These are phyloP conservation scores for Vitis labrusca DNA, from an alignment of 164 flowering plant species.

Conservation along the genomic window DNA sequence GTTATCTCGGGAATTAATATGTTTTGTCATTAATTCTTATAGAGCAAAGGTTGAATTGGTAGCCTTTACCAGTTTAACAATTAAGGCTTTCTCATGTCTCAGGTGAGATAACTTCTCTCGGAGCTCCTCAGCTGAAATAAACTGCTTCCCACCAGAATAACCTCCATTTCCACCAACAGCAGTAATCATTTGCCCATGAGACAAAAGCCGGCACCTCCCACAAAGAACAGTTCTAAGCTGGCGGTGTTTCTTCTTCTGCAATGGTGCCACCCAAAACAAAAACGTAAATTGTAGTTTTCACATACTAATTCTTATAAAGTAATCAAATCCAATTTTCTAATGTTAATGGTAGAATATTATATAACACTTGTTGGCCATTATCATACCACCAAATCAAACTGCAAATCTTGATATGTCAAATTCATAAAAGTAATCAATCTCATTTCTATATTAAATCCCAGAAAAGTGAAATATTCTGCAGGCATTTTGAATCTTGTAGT, in stretches of 20 bases:
- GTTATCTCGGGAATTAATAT: no score
- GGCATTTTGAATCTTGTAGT: no score
- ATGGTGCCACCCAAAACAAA: constrained; percentile 3
- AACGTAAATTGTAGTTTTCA: not conserved
- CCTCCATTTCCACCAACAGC: constrained; percentile 99
- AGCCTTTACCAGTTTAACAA: constrained; percentile 76
- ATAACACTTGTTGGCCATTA: not conserved
- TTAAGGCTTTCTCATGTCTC: constrained; percentile 75
- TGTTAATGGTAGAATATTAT: no score
- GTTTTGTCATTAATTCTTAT: no score
- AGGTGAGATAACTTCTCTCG: constrained; percentile 82
- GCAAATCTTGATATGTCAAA: not conserved
- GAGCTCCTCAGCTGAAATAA: constrained; percentile 84
- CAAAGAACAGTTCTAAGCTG: constrained; percentile 86
- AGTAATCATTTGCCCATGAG: constrained; percentile 98
- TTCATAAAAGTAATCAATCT: no score
- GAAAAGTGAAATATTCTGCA: no score
- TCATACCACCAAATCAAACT: not conserved
- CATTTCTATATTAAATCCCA: no score
- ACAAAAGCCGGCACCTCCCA: constrained; percentile 81
- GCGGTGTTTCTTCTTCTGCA: constrained; percentile 92
- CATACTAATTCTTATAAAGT: no score
- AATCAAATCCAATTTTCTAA: no score
- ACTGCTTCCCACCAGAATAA: constrained; percentile 92
- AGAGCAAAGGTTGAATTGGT: not conserved